These are phyloP conservation scores for Saposhnikovia divaricata DNA, from an alignment of 129 eudicot species.

Conservation along the genomic window DNA sequence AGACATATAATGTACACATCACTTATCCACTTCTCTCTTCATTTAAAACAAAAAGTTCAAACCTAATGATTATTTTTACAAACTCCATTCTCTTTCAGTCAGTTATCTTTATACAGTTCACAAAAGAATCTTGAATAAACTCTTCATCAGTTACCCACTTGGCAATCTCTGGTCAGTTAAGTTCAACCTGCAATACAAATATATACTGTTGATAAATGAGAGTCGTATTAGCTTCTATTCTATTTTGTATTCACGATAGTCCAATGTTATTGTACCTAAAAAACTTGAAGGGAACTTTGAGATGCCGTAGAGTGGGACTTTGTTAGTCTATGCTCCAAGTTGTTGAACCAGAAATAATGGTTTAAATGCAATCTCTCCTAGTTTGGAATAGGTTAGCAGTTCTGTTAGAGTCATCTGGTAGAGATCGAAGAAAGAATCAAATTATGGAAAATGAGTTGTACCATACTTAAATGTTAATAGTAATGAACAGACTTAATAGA, in stretches of 20 bases:
- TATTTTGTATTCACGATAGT: background rate
- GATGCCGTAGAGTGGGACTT: slow-evolving; percentile 14
- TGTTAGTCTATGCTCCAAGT: slow-evolving; percentile 17
- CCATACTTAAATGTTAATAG: too few relatives aligned
- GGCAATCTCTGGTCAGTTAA: slow-evolving; percentile 12
- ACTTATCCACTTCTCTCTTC: slow-evolving; percentile 13
- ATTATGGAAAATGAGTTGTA: background rate
- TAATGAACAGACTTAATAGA: background rate
- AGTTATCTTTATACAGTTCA: slow-evolving; percentile 19
- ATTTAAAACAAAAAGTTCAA: slow-evolving; percentile 25
- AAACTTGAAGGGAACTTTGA: slow-evolving; percentile 10
- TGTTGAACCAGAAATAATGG: slow-evolving; percentile 10
- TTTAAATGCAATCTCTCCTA: background rate
- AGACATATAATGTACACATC: slow-evolving; percentile 12
- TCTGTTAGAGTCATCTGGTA: slow-evolving; percentile 29
- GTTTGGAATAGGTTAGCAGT: slow-evolving; percentile 16
- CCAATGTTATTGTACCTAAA: background rate
- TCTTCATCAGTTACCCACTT: slow-evolving; percentile 16
- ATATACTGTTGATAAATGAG: background rate
- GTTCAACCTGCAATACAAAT: slow-evolving; percentile 26
- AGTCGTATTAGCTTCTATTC: background rate
- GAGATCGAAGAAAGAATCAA: slow-evolving; percentile 18
- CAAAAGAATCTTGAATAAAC: slow-evolving; percentile 31
- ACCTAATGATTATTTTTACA: slow-evolving; percentile 24
- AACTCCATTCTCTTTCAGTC: slow-evolving; percentile 20